Conservation (phyloP, 768 basidiomycete species). For the Auricularia sp. region DNA sequence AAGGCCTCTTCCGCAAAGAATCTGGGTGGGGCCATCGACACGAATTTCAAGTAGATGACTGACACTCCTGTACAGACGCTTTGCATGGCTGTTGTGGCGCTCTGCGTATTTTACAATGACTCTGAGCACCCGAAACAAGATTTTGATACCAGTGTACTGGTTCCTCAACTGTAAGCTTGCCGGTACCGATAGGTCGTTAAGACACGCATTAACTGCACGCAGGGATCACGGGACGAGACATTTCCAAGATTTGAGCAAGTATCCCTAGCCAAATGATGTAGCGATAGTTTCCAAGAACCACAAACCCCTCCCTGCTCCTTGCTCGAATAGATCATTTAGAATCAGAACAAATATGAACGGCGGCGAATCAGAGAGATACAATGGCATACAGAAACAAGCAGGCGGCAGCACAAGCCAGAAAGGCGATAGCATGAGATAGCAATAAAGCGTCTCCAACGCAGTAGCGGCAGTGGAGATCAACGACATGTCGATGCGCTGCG, state of each 20-base stretch:
- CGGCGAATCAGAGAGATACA: too few relatives aligned
- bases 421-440: too few relatives aligned
- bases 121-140: conserved; percentile 59
- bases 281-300: background rate
- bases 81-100: conserved; percentile 74
- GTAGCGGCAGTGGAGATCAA: too few relatives aligned
- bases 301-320: background rate
- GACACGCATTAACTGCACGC: conserved; percentile 5
- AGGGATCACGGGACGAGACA: conserved; percentile 70
- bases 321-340: too few relatives aligned
- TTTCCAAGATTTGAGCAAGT: background rate
- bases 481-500: too few relatives aligned
- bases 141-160: conserved; percentile 8
- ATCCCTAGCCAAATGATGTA: background rate
- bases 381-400: too few relatives aligned
- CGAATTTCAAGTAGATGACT: background rate
- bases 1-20: conserved; percentile 40
- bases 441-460: too few relatives aligned
- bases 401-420: too few relatives aligned
- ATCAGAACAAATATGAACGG: too few relatives aligned
- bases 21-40: conserved; percentile 26
- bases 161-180: conserved; percentile 48
- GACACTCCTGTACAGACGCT: conserved; percentile 18
- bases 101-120: conserved; percentile 76
- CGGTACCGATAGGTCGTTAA: conserved; percentile 7